phyloP scores from a whole-genome alignment of 2,329 filamentous ascomycete genomes.

The Colletotrichum horii region DNA sequence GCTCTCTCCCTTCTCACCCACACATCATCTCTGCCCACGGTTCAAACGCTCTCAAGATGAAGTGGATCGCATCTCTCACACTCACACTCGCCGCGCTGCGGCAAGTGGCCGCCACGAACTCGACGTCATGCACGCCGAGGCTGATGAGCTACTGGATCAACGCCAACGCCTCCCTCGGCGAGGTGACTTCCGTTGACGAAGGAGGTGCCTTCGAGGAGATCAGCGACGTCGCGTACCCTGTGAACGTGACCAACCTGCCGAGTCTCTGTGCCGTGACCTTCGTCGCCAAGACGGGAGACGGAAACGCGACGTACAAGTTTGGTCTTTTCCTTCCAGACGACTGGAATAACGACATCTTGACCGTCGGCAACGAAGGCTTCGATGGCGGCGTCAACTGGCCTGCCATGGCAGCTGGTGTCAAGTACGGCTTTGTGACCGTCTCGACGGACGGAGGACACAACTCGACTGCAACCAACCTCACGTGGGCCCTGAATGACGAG shows the following conservation, averaged over 20 bases:
- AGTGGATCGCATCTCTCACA: background rate
- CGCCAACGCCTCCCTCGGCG: slow-evolving; percentile 15
- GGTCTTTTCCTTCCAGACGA: slow-evolving; percentile 35
- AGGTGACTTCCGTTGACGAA: slow-evolving; percentile 17
- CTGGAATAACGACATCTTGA: slow-evolving; percentile 37
- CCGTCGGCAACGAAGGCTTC: slow-evolving; percentile 34
- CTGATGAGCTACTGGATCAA: slow-evolving; percentile 16
- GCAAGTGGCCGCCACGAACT: background rate
- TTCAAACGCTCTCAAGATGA: background rate
- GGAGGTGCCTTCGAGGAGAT: slow-evolving; percentile 28
- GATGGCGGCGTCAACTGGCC: slow-evolving; percentile 37
- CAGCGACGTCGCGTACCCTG: slow-evolving; percentile 27
- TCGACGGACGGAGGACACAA: slow-evolving; percentile 50
- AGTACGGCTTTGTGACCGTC: slow-evolving; percentile 45
- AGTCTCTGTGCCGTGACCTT: slow-evolving; percentile 36
- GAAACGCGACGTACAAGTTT: slow-evolving; percentile 29
- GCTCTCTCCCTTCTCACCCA: background rate
- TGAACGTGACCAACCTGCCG: slow-evolving; percentile 32
- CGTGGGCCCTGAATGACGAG: slow-evolving; percentile 44
- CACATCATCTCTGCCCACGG: background rate
- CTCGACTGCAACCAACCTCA: slow-evolving; percentile 31
- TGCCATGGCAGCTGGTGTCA: slow-evolving; percentile 28
- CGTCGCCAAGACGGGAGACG: slow-evolving; percentile 29
- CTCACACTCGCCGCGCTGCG: background rate
- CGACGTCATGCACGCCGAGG: background rate